These are phyloP conservation scores for Dalechampia spathulata DNA, from an alignment of 441 rosid genomes.

Conservation along the genomic window DNA sequence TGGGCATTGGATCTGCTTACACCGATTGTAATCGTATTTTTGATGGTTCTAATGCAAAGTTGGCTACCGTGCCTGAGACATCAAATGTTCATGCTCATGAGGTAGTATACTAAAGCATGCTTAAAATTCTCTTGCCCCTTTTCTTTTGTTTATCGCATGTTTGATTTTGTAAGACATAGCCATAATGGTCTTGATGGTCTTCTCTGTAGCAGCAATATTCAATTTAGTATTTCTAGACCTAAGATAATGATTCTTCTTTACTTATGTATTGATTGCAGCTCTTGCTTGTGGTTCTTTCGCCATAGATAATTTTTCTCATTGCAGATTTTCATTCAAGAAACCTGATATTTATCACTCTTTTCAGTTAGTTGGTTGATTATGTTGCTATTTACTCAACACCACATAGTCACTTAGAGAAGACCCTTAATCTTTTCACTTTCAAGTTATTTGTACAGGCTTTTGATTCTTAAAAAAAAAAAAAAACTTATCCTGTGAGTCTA, in stretches of 20 bases:
- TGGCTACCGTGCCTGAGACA: constrained; percentile 15
- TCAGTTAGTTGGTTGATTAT: too few species aligned
- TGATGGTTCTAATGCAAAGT: constrained; percentile 13
- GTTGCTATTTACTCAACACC: too few species aligned
- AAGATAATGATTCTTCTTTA: neutral
- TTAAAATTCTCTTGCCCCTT: neutral
- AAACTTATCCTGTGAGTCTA: too few species aligned
- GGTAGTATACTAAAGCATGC: constrained; percentile 22
- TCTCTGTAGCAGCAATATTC: neutral
- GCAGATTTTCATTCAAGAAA: neutral
- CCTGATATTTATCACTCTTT: too few species aligned
- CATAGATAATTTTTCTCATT: neutral
- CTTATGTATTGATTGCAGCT: neutral
- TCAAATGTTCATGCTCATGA: constrained; percentile 30
- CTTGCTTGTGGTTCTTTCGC: neutral
- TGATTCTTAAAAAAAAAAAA: too few species aligned
- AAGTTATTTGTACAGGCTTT: too few species aligned
- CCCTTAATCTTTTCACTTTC: too few species aligned
- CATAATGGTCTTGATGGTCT: neutral
- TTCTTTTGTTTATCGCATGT: neutral
- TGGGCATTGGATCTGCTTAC: constrained; percentile 86
- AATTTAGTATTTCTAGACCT: neutral
- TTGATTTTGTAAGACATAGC: neutral
- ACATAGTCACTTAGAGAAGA: too few species aligned
- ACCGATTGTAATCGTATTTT: constrained; percentile 59